Conservation (phyloP, 2,329 filamentous ascomycete species). For the Colletotrichum orbiculare region DNA sequence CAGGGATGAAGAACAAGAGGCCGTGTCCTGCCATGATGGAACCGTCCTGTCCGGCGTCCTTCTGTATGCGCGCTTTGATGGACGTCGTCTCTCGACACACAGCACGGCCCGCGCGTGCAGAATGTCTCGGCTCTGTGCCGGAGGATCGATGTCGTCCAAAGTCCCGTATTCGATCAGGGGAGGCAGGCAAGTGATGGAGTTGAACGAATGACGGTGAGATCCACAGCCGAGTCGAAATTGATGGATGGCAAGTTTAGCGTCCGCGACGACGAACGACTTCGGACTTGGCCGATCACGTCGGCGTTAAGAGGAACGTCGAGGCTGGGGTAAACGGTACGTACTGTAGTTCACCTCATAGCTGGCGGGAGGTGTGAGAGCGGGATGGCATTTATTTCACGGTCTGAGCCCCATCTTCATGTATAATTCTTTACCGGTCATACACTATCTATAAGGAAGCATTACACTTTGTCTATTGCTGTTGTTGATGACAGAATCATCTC, state of each 20-base stretch:
- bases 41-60: background rate
- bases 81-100: constrained; percentile 8
- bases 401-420: too few relatives aligned
- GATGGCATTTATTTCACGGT: too few relatives aligned
- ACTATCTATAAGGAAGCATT: too few relatives aligned
- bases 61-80: constrained; percentile 14
- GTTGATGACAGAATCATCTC: too few relatives aligned
- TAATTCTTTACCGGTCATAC: too few relatives aligned
- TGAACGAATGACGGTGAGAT: constrained; percentile 5
- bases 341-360: too few relatives aligned
- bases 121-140: constrained; percentile 15
- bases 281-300: constrained; percentile 16
- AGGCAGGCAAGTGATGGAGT: background rate
- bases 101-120: constrained; percentile 28
- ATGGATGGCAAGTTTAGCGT: constrained; percentile 2
- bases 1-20: constrained; percentile 79
- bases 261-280: background rate
- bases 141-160: constrained; percentile 23
- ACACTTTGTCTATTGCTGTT: too few relatives aligned
- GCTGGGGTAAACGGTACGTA: too few relatives aligned
- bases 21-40: constrained; percentile 42
- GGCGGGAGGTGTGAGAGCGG: too few relatives aligned
- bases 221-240: constrained; percentile 15
- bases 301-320: constrained; percentile 12
- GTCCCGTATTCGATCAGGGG: background rate